These are phyloP conservation scores for Aegilops bicornis DNA, from an alignment of 176 grass and related monocot species.

Conservation along the genomic window DNA sequence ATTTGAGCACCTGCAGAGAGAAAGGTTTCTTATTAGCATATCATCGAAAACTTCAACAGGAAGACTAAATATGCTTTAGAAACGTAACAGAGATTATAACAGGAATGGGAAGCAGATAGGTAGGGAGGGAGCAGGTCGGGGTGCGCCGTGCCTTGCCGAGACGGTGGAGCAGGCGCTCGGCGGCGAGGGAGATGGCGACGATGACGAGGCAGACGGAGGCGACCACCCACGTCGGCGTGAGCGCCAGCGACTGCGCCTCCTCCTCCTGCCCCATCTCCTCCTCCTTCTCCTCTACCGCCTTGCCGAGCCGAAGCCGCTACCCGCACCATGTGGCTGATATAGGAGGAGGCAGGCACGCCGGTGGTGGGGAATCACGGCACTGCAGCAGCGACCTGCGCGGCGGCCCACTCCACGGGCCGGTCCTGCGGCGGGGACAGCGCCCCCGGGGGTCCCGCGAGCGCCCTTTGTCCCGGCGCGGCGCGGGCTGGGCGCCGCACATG, in stretches of 20 bases:
- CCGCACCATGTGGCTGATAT: constrained; percentile 24
- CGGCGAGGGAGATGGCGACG: constrained; percentile 57
- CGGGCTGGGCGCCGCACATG: not conserved
- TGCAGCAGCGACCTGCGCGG: not conserved
- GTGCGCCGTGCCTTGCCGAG: constrained; percentile 49
- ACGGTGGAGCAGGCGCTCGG: constrained; percentile 63
- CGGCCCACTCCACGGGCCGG: not conserved
- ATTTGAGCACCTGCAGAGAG: constrained; percentile 36
- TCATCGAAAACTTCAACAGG: not conserved
- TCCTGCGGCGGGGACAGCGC: not conserved
- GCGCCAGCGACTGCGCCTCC: constrained; percentile 31
- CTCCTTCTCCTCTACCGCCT: not conserved
- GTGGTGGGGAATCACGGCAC: not conserved
- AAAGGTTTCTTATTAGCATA: not conserved
- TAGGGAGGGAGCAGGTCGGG: too few relatives aligned
- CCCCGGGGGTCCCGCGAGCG: not conserved
- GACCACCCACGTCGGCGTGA: constrained; percentile 70
- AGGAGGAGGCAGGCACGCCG: not conserved
- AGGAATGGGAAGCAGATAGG: not conserved
- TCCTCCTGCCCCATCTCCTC: not conserved
- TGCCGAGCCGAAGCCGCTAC: not conserved
- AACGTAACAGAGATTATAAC: not conserved
- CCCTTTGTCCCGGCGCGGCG: constrained; percentile 7
- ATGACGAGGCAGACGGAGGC: constrained; percentile 55
- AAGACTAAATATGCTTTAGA: too few relatives aligned